Evolutionary conservation across 1,139 yeast genomes (phyloP).

Genomic region (Suhomyces panamericanus): DNA sequence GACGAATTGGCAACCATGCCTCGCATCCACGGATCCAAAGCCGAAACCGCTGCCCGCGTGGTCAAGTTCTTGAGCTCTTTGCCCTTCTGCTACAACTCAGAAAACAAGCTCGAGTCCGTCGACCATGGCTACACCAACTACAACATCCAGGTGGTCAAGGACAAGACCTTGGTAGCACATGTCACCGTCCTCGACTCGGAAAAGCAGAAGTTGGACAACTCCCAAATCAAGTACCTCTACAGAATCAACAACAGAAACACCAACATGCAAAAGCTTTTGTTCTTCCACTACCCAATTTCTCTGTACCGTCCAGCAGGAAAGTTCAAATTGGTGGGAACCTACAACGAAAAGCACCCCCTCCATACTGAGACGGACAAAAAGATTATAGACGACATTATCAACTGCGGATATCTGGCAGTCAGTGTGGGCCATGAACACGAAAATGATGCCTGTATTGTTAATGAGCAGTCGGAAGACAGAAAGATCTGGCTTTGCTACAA

Average conservation of each 20-base stretch:
- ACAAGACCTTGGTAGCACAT: slow-evolving; percentile 23
- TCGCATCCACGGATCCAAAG: neutral
- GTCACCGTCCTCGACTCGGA: slow-evolving; percentile 40
- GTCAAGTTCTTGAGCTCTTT: slow-evolving; percentile 30
- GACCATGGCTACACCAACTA: slow-evolving; percentile 42
- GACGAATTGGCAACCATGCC: slow-evolving; percentile 22
- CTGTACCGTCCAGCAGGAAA: slow-evolving; percentile 52
- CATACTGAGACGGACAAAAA: slow-evolving; percentile 35
- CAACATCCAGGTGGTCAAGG: slow-evolving; percentile 26
- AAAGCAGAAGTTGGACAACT: slow-evolving; percentile 27
- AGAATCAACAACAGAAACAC: slow-evolving; percentile 11
- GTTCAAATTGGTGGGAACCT: slow-evolving; percentile 50
- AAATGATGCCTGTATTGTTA: slow-evolving; percentile 49
- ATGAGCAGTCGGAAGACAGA: slow-evolving; percentile 17
- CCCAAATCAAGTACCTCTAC: slow-evolving; percentile 30
- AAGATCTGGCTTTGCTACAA: slow-evolving; percentile 44
- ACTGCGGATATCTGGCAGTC: slow-evolving; percentile 43
- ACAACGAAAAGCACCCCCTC: slow-evolving; percentile 47
- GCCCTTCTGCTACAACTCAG: slow-evolving; percentile 40
- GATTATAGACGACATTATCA: slow-evolving; percentile 37
- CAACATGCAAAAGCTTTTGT: slow-evolving; percentile 34
- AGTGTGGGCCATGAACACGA: slow-evolving; percentile 59
- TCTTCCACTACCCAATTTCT: slow-evolving; percentile 53
- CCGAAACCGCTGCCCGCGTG: slow-evolving; percentile 10
- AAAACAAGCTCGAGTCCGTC: slow-evolving; percentile 15